Percentiles rank a stretch among this genome's conserved stretches.
These are phyloP conservation scores for Hypoxylon sp. DNA, from an alignment of 2,329 filamentous ascomycete species.

Conservation along the genomic window DNA sequence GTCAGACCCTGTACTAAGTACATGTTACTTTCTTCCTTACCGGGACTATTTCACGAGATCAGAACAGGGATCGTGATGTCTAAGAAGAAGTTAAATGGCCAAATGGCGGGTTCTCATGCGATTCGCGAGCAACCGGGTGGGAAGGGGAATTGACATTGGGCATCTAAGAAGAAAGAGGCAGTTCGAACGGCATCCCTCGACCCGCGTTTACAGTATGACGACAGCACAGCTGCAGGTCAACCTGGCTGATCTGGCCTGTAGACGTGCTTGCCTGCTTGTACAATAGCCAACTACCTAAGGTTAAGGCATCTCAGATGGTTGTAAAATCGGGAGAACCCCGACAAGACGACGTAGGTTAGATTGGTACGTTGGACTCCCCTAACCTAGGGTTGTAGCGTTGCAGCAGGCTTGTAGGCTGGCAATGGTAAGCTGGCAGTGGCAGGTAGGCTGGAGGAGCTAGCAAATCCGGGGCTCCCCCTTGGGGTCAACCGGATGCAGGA, in stretches of 20 bases:
- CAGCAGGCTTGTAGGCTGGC: background rate
- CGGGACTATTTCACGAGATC: constrained; percentile 24
- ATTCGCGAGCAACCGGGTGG: constrained; percentile 33
- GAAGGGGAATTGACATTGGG: constrained; percentile 30
- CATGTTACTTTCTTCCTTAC: constrained; percentile 18
- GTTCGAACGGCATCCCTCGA: constrained; percentile 25
- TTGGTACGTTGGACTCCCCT: background rate
- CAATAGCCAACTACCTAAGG: too few species aligned
- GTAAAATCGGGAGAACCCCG: constrained; percentile 36
- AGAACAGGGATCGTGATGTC: constrained; percentile 21
- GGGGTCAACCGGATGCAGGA: constrained; percentile 40
- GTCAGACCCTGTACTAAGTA: constrained; percentile 31
- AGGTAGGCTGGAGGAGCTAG: constrained; percentile 18
- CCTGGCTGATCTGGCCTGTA: constrained; percentile 10
- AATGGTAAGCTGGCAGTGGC: background rate
- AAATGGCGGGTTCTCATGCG: constrained; percentile 29
- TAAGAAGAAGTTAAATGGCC: constrained; percentile 25
- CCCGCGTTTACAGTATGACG: constrained; percentile 36
- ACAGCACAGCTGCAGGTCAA: constrained; percentile 38
- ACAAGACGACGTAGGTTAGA: constrained; percentile 29
- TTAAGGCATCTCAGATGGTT: constrained; percentile 7
- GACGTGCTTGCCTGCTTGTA: constrained; percentile 3
- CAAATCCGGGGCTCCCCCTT: constrained; percentile 40
- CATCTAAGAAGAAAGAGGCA: constrained; percentile 36
- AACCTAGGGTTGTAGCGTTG: constrained; percentile 1